Conservation (phyloP, 257 asterid species). For the Thymus mandschuricus region DNA sequence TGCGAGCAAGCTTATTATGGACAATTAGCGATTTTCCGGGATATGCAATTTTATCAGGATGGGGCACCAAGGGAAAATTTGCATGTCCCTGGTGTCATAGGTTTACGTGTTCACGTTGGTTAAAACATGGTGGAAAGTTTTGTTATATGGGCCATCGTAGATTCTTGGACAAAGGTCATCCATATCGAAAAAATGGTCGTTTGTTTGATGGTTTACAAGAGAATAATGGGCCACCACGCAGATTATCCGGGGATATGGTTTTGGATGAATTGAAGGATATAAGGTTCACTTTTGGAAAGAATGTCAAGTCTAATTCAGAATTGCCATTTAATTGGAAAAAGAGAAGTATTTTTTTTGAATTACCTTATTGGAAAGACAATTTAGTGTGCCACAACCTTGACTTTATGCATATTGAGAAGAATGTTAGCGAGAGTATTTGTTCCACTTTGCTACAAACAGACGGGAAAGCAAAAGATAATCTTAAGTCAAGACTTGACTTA, state of each 20-base stretch:
- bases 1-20: constrained; percentile 10
- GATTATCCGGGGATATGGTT: background rate
- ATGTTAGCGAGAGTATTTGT: too few relatives aligned
- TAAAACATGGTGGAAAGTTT: background rate
- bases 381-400: too few relatives aligned
- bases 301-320: too few relatives aligned
- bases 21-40: constrained; percentile 16
- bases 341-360: too few relatives aligned
- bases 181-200: background rate
- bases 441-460: too few relatives aligned
- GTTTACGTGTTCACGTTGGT: background rate
- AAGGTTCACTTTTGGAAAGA: too few relatives aligned
- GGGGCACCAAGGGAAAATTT: background rate
- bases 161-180: background rate
- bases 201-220: background rate
- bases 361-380: too few relatives aligned
- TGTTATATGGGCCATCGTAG: too few relatives aligned
- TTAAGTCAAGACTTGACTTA: too few relatives aligned
- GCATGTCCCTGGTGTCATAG: background rate
- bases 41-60: background rate
- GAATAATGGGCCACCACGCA: background rate
- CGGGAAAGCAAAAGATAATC: too few relatives aligned
- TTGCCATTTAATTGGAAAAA: too few relatives aligned
- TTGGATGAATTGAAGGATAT: constrained; percentile 1
- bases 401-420: too few relatives aligned